Percentiles rank a stretch among this genome's conserved stretches.
phyloP scores from a whole-genome alignment of 2,329 filamentous ascomycete species.

The Neurospora crassa region DNA sequence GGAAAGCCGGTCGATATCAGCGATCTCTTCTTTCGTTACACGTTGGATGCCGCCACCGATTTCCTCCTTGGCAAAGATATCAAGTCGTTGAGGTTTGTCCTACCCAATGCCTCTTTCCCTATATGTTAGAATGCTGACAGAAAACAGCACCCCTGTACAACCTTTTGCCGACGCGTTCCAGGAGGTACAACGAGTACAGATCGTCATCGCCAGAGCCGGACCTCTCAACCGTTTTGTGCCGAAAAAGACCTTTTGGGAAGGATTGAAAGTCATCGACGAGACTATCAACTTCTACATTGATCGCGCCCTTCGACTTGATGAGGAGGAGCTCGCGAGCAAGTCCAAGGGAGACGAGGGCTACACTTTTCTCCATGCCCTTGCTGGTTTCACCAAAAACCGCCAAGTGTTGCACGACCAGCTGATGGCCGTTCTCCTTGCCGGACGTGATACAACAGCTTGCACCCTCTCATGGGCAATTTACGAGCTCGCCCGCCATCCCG shows the following conservation, averaged over 20 bases:
- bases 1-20: slow-evolving; percentile 58
- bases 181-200: slow-evolving; percentile 67
- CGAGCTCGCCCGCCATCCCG: slow-evolving; percentile 65
- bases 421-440: slow-evolving; percentile 72
- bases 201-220: slow-evolving; percentile 54
- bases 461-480: slow-evolving; percentile 77
- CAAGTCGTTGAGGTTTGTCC: slow-evolving; percentile 44
- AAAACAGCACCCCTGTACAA: slow-evolving; percentile 42
- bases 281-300: slow-evolving; percentile 76
- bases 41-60: slow-evolving; percentile 76
- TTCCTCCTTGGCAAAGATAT: slow-evolving; percentile 76
- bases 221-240: slow-evolving; percentile 56
- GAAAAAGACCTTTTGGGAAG: slow-evolving; percentile 49
- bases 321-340: slow-evolving; percentile 63
- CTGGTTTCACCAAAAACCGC: slow-evolving; percentile 64
- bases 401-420: slow-evolving; percentile 75
- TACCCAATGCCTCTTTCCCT: not conserved
- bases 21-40: slow-evolving; percentile 75
- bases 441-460: slow-evolving; percentile 76
- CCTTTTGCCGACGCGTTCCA: slow-evolving; percentile 75
- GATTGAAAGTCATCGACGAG: slow-evolving; percentile 59
- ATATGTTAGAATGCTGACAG: not conserved
- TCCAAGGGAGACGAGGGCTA: slow-evolving; percentile 63
- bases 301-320: slow-evolving; percentile 56
- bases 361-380: slow-evolving; percentile 80